phyloP scores from a whole-genome alignment of 371 early-diverging fungal genomes.

The Mortierella sp. region DNA sequence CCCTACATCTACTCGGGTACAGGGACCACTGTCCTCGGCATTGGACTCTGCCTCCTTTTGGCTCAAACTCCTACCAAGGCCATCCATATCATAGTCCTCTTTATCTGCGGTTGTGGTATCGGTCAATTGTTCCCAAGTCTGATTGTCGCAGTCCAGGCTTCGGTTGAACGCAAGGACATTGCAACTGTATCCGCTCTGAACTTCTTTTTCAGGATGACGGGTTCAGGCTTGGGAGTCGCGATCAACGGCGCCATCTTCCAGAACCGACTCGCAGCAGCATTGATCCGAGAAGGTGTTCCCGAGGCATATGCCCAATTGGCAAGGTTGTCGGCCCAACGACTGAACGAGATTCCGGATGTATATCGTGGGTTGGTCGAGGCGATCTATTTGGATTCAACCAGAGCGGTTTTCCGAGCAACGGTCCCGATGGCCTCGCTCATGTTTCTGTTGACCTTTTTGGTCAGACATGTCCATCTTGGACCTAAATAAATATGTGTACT shows the following conservation, averaged over 20 bases:
- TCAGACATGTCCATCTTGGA: constrained; percentile 33
- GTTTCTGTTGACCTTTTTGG: constrained; percentile 40
- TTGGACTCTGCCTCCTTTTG: constrained; percentile 59
- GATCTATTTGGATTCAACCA: constrained; percentile 42
- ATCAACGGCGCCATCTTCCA: constrained; percentile 59
- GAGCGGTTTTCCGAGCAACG: constrained; percentile 44
- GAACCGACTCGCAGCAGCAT: constrained; percentile 39
- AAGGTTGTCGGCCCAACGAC: constrained; percentile 32
- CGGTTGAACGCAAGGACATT: constrained; percentile 50
- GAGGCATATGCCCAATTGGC: constrained; percentile 22
- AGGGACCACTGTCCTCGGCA: constrained; percentile 51
- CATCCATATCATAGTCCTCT: constrained; percentile 54
- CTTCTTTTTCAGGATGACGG: constrained; percentile 60
- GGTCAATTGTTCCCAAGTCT: constrained; percentile 52
- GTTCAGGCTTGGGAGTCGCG: constrained; percentile 60
- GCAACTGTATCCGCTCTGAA: constrained; percentile 49
- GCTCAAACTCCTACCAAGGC: constrained; percentile 39
- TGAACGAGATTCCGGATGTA: constrained; percentile 27
- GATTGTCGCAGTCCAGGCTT: constrained; percentile 63
- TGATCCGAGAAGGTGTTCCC: constrained; percentile 13
- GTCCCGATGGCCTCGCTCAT: constrained; percentile 49
- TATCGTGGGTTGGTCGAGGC: constrained; percentile 27
- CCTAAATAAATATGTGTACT: constrained; percentile 1
- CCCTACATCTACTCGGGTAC: constrained; percentile 57
- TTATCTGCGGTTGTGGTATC: constrained; percentile 64